Evolutionary conservation across 768 basidiomycete genomes (phyloP), one percentile per base, ranked within the genome.

Genomic region (Leccinum arenicola): DNA sequence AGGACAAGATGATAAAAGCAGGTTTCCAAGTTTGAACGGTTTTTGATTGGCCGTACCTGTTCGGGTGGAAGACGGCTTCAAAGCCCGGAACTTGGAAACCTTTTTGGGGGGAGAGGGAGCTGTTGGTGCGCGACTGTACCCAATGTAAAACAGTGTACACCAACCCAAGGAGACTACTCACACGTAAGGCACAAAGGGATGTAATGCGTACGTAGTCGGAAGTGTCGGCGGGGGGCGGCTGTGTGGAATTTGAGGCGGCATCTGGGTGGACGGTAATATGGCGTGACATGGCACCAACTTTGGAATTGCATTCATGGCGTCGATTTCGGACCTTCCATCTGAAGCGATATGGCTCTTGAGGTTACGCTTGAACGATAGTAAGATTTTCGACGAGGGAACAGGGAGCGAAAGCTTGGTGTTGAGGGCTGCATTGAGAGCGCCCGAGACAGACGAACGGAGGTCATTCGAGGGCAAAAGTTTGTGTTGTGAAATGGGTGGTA

Each of bases 1-100:
- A 3, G 95, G 95, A 76, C 96, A 98, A 6, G 91, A 94, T 6
- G 91, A 93, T 33, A 98, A 73, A 53, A 88, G 81, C 21, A 98
- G 75, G 71, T 98, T 98, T n/a, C 95, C 95, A 9, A 96, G 74
- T 12, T 67, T 67, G 29, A 75, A 73, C 11, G 64, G 60, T 25
- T 69, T 65, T 35, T 61, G 56, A 25, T 52, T 57, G 61, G 54
- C 2, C 59, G 60, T 17, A 45, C 25, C 47, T 55, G 53, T 52
- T 56, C 48, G 55, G 52, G 60, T 48, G 33, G 52, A 27, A 33
- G 60, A 54, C 9, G 65, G 50, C 27, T 49, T 65, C 11, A 62
- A 50, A 10, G 50, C 3, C 17, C 64, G 62, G 50, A 45, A 50
- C 40, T 48, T 72, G 51, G 61, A 53, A 10, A 25, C 12, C 55